Evolutionary conservation across 306 rosid species (phyloP).

Genomic region (Glycine latifolia): DNA sequence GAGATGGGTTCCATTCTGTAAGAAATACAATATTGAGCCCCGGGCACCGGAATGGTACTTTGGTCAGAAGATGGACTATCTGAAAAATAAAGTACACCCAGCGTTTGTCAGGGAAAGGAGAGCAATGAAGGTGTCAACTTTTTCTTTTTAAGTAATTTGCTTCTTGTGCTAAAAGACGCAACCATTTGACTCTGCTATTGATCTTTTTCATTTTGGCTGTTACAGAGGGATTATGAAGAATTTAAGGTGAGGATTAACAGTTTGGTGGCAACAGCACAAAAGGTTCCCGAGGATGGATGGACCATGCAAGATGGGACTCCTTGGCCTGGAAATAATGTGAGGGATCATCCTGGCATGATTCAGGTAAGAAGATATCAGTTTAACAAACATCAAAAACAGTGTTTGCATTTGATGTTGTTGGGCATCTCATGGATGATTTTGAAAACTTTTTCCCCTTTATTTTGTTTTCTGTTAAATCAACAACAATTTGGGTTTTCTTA

Average conservation of each 20-base stretch:
- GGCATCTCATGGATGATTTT: background rate
- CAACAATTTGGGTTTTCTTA: background rate
- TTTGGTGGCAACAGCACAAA: constrained; percentile 87
- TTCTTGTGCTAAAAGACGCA: constrained; percentile 7
- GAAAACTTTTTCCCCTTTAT: background rate
- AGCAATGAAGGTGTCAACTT: constrained; percentile 83
- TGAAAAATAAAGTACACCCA: constrained; percentile 91
- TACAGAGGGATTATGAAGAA: constrained; percentile 94
- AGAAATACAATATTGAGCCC: constrained; percentile 86
- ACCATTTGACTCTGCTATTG: constrained; percentile 14
- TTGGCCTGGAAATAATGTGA: constrained; percentile 96
- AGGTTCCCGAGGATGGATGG: constrained; percentile 99
- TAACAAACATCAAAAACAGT: background rate
- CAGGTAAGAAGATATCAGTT: constrained; percentile 66
- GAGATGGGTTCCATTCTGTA: constrained; percentile 91
- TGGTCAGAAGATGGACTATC: constrained; percentile 83
- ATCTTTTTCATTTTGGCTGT: constrained; percentile 15
- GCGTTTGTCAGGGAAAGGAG: constrained; percentile 95
- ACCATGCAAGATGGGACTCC: constrained; percentile 99
- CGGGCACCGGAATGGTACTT: constrained; percentile 98
- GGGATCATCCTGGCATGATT: constrained; percentile 99
- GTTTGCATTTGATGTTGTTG: background rate
- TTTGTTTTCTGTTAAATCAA: background rate
- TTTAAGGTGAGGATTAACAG: constrained; percentile 90
- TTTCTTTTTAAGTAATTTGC: background rate